Evolutionary conservation across 352 stramenopile species (phyloP).

Genomic region (Globisporangium iwayamae): DNA sequence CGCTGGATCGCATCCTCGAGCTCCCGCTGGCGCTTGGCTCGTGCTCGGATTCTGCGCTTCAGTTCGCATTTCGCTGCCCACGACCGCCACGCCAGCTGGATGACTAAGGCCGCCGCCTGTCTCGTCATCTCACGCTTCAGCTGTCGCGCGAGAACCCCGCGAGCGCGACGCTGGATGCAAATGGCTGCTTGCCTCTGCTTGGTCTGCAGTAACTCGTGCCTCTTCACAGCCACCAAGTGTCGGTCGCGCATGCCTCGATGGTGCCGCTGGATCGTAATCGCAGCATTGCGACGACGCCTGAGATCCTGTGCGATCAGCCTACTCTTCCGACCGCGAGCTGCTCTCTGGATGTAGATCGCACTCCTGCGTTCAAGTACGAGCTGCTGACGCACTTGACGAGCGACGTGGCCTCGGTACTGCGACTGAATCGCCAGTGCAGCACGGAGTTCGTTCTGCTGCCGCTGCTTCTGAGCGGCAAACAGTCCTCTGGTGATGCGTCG

Average conservation of each 20-base stretch:
- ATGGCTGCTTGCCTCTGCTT: conserved; percentile 22
- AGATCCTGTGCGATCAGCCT: conserved; percentile 12
- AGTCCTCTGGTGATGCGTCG: conserved; percentile 32
- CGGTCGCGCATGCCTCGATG: conserved; percentile 26
- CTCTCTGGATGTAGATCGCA: conserved; percentile 38
- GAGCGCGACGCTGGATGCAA: conserved; percentile 36
- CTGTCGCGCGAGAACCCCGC: conserved; percentile 26
- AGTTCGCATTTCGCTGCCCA: conserved; percentile 21
- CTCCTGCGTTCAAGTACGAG: conserved; percentile 19
- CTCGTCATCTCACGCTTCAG: conserved; percentile 16
- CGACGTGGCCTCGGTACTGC: conserved; percentile 25
- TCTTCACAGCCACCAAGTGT: conserved; percentile 8
- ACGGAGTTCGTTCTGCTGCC: conserved; percentile 13
- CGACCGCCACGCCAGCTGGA: conserved; percentile 37
- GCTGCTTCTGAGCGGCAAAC: conserved; percentile 24
- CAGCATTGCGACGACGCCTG: conserved; percentile 18
- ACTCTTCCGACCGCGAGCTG: conserved; percentile 23
- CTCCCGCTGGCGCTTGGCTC: conserved; percentile 11
- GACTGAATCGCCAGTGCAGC: conserved; percentile 34
- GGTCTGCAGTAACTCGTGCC: conserved; percentile 17
- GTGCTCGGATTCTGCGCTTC: conserved; percentile 7
- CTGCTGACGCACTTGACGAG: conserved; percentile 12
- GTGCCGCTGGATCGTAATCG: conserved; percentile 35
- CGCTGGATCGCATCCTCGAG: conserved; percentile 12
- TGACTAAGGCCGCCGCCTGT: conserved; percentile 16